Percentiles rank a stretch among this genome's conserved stretches.
These are phyloP conservation scores for Ceratocystis papillata DNA, from an alignment of 2,329 filamentous ascomycete genomes.

Conservation along the genomic window DNA sequence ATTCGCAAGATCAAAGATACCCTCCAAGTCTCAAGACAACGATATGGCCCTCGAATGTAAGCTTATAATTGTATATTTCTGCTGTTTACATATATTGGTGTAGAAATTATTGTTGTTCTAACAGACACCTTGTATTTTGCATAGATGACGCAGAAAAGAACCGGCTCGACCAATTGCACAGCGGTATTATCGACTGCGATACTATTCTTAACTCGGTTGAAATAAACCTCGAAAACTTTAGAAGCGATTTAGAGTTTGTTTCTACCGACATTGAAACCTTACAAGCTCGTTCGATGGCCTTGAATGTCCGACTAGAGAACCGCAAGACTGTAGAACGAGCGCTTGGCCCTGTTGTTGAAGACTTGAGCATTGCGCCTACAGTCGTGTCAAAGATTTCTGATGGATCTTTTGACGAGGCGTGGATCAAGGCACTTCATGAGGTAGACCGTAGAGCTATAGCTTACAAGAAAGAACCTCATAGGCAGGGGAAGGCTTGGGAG, in stretches of 20 bases:
- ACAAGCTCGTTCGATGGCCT: constrained; percentile 69
- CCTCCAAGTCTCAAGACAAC: constrained; percentile 6
- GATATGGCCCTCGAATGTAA: constrained; percentile 16
- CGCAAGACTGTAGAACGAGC: constrained; percentile 80
- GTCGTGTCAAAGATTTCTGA: constrained; percentile 78
- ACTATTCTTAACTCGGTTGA: constrained; percentile 89
- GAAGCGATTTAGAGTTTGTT: constrained; percentile 81
- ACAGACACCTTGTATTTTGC: neutral
- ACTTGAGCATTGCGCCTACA: constrained; percentile 75
- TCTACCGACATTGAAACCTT: constrained; percentile 92
- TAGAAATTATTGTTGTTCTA: neutral
- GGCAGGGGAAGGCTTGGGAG: constrained; percentile 62
- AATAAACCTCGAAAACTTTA: constrained; percentile 81
- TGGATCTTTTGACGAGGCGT: constrained; percentile 78
- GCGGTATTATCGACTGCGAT: constrained; percentile 81
- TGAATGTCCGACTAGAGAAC: constrained; percentile 81
- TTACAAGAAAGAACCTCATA: constrained; percentile 56
- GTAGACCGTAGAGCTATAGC: constrained; percentile 66
- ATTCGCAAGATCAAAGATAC: constrained; percentile 41
- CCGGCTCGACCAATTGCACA: constrained; percentile 82
- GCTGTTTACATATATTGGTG: neutral
- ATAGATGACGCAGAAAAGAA: constrained; percentile 67
- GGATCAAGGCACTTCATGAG: constrained; percentile 73
- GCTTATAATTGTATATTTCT: neutral
- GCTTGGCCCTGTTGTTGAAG: constrained; percentile 79